Evolutionary conservation across 2,329 filamentous ascomycete species (phyloP).

Genomic region (Trichoderma sp.): DNA sequence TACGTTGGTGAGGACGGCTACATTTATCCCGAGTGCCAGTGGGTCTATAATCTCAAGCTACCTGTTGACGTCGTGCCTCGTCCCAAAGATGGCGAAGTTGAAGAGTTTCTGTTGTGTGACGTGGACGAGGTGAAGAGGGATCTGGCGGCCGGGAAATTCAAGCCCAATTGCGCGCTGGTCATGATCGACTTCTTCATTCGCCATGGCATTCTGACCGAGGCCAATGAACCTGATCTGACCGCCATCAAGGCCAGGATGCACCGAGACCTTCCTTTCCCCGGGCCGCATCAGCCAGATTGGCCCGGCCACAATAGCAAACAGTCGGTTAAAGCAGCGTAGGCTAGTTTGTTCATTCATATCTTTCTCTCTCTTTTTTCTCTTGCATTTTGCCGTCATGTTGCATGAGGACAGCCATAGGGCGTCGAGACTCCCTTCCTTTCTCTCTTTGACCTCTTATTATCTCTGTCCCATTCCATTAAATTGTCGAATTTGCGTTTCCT

Average conservation of each 20-base stretch:
- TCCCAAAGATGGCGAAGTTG: constrained; percentile 87
- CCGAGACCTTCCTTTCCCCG: constrained; percentile 77
- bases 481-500: background rate
- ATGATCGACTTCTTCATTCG: constrained; percentile 88
- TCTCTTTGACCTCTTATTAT: background rate
- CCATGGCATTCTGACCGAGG: constrained; percentile 73
- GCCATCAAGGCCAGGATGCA: constrained; percentile 76
- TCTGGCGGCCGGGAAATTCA: constrained; percentile 73
- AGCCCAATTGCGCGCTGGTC: constrained; percentile 86
- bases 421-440: background rate
- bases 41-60: constrained; percentile 85
- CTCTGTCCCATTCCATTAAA: background rate
- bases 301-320: constrained; percentile 25
- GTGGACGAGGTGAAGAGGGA: constrained; percentile 73
- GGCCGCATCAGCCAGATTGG: constrained; percentile 51
- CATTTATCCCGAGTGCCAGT: constrained; percentile 88
- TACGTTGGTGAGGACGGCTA: constrained; percentile 78
- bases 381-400: background rate
- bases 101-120: constrained; percentile 74
- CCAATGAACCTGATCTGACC: constrained; percentile 75
- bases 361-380: background rate
- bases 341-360: background rate
- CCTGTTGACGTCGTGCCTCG: constrained; percentile 64
- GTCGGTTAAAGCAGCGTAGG: background rate
- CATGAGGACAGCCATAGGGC: background rate